Evolutionary conservation across 306 rosid species (phyloP), one percentile per base, ranked within the genome.

Genomic region (Prunus davidiana): DNA sequence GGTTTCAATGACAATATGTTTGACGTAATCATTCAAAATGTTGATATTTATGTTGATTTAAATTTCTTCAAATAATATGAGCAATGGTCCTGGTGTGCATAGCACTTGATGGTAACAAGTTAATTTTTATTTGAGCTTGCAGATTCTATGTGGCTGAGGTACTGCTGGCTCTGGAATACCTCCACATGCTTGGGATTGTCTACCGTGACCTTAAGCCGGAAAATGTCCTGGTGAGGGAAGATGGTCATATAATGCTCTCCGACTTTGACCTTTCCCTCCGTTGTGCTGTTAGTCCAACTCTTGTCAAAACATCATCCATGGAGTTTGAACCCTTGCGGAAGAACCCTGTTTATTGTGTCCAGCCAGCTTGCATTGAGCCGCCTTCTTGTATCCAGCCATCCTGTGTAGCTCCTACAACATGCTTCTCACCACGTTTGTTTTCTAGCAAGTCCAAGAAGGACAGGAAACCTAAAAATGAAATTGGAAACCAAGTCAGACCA

Each of bases 121-220:
- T 82, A 32, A 57, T 70, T 85, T 81, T 58, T 46, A 14, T 62
- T 38, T 56, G 78, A 71, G 79, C 76, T 82, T 87, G 93, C 95
- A 94, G 98, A 80, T 94, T 94, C 79, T 94, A 94, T 69, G 97
- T 94, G 60, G 98, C 97, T 47, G 98, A 94, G 87, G 96, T 94
- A 70, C 87, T 94, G 27, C 90, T 94, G 65, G 84, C 98, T 38
- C 28, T 94, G 86, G 98, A 94, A 77, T 94, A 94, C 82, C 93
- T 94, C 60, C 98, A 94, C 87, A 94, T 94, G 98, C 98, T 94
- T 70, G 98, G 98, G 78, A 94, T 94, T 80, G 96, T 94, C 69
- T 94, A 94, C 90, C 97, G 98, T n/a, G 98, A 94, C 79, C 96
- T 94, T 32, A 94, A 94, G 87, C 98, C 98, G 0, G 98, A 94